Evolutionary conservation across 2,329 filamentous ascomycete species (phyloP).

Genomic region (Aureobasidium sp.): DNA sequence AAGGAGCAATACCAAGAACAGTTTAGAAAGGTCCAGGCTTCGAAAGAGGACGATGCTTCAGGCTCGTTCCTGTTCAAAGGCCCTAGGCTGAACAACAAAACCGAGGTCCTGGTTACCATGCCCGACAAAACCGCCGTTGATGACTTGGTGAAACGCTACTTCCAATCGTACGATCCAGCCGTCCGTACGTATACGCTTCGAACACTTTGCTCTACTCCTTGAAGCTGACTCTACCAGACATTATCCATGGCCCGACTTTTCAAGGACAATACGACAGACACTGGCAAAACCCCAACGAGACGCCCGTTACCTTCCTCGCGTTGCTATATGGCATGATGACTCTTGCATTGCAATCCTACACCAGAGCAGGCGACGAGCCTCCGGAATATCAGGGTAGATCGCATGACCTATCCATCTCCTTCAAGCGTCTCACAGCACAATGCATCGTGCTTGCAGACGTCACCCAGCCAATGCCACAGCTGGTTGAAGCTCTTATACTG

Average conservation of each 20-base stretch:
- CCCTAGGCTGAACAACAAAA: slow-evolving; percentile 57
- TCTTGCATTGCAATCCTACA: slow-evolving; percentile 68
- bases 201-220: background rate
- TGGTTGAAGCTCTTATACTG: slow-evolving; percentile 68
- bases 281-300: slow-evolving; percentile 65
- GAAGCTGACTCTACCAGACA: slow-evolving; percentile 21
- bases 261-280: slow-evolving; percentile 59
- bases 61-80: slow-evolving; percentile 73
- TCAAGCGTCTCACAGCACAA: slow-evolving; percentile 65
- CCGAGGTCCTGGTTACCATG: slow-evolving; percentile 69
- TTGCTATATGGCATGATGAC: slow-evolving; percentile 68
- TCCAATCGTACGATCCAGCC: slow-evolving; percentile 66
- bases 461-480: slow-evolving; percentile 63
- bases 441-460: slow-evolving; percentile 69
- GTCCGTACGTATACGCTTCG: slow-evolving; percentile 39
- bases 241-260: slow-evolving; percentile 65
- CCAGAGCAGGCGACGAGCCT: slow-evolving; percentile 71
- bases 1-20: slow-evolving; percentile 84
- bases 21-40: slow-evolving; percentile 63
- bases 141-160: slow-evolving; percentile 78
- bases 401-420: slow-evolving; percentile 42
- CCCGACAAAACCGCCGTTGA: slow-evolving; percentile 77
- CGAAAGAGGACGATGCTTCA: slow-evolving; percentile 54
- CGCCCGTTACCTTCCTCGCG: slow-evolving; percentile 69
- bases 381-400: slow-evolving; percentile 64